These are phyloP conservation scores for Lolium rigidum DNA, from an alignment of 176 grass and related monocot species.

Conservation along the genomic window DNA sequence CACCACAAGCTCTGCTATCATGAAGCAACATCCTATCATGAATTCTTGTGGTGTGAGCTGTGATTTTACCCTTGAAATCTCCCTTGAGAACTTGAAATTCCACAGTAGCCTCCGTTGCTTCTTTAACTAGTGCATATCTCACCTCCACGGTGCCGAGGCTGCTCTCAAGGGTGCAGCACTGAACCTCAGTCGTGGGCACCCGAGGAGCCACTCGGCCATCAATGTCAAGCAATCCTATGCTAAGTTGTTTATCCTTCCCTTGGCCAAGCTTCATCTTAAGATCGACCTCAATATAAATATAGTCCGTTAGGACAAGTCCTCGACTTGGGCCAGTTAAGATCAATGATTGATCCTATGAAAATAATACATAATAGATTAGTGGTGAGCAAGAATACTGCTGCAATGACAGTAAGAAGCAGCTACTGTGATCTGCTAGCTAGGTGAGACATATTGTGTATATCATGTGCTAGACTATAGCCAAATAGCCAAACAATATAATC, in stretches of 20 bases:
- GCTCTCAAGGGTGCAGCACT: background rate
- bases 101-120: constrained; percentile 14
- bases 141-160: constrained; percentile 20
- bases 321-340: constrained; percentile 2
- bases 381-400: background rate
- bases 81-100: background rate
- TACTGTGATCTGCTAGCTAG: background rate
- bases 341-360: background rate
- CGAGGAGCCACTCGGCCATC: background rate
- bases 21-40: background rate
- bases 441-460: background rate
- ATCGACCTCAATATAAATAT: constrained; percentile 8
- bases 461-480: no score
- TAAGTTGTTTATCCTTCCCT: background rate
- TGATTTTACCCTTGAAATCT: constrained; percentile 20
- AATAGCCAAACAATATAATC: no score
- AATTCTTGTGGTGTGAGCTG: constrained; percentile 7
- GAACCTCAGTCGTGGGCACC: background rate
- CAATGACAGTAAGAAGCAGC: background rate
- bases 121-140: constrained; percentile 10
- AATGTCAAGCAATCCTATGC: background rate
- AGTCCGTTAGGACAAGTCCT: background rate
- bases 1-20: background rate
- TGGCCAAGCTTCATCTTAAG: background rate
- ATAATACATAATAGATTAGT: background rate